Base-by-base conservation (phyloP, 345 rosid genomes). In the Arabidopsis thaliana region DNA sequence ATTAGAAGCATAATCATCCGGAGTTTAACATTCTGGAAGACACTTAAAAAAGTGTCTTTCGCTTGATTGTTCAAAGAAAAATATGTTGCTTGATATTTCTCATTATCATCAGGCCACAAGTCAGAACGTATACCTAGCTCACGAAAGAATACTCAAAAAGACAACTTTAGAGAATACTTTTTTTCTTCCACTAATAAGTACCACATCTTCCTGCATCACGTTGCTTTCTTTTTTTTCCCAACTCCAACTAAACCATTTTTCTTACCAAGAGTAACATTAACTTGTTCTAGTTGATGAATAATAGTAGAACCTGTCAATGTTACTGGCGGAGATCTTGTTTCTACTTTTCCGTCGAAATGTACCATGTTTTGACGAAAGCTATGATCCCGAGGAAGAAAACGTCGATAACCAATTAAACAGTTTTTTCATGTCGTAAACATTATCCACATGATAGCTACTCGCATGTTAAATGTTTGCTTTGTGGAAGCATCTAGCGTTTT, bases 1-100 rank as follows among this genome's bases (percentile, higher is more conserved):
- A 8, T 59, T 59, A 8, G 45, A 59, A 34, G 63, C 63, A 59
- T 59, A 59, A 1, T 8, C 63, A 20, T 59, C 63, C 8, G 8
- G 1, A 34, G 6, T 4, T 36, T 59, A 3, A 36, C 28, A 59
- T 57, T 7, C 6, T 57, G 2, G 2, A 57, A 57, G 24, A 57
- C 23, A 33, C 41, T 33, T 57, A 32, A 4, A n/a, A 57, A 57
- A 57, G 4, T 57, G 24, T 57, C 37, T 57, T 57, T 57, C 6
- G 2, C 28, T 25, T 33, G 0, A n/a, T 57, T 57, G 3, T 33
- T 33, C 42, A 57, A 1, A 36, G 8, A 1, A 36, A 36, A 36
- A 36, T 9, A 36, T 6, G 40, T 2, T 6, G 10, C 2, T 36
- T 36, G 40, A 36, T 36, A 36, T 9, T 36, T 36, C 40, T 36